Percentiles rank a stretch among this genome's conserved stretches.
Evolutionary conservation across 83 land plant species (phyloP).

Genomic region (Thuja plicata): DNA sequence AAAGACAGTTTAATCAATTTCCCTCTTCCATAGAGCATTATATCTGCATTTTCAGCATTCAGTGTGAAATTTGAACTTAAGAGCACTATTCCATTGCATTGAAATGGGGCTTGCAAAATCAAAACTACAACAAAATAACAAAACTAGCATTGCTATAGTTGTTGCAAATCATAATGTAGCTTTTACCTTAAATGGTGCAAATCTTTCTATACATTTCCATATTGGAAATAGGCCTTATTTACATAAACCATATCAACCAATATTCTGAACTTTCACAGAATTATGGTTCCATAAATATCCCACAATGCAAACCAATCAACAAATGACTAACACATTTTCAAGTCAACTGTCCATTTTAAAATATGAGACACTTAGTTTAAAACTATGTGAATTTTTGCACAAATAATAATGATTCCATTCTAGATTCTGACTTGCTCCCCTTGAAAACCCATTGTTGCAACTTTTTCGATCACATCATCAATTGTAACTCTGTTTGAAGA

Average conservation of each 20-base stretch:
- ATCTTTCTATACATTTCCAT: background rate
- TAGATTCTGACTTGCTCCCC: slow-evolving; percentile 63
- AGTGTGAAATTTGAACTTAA: background rate
- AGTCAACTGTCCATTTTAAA: background rate
- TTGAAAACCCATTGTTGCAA: slow-evolving; percentile 86
- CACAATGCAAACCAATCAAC: slow-evolving; percentile 5
- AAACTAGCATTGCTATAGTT: background rate
- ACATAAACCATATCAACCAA: background rate
- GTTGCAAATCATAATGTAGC: background rate
- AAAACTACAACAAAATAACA: background rate
- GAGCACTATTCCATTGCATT: background rate
- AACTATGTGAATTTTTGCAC: background rate
- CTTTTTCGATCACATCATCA: slow-evolving; percentile 91
- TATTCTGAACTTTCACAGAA: background rate
- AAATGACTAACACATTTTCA: slow-evolving; percentile 1
- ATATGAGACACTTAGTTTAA: background rate
- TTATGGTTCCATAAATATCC: background rate
- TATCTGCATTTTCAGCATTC: background rate
- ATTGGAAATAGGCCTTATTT: slow-evolving; percentile 1
- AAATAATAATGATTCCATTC: background rate
- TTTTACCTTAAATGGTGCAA: background rate
- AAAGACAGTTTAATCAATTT: background rate
- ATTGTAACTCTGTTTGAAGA: slow-evolving; percentile 69
- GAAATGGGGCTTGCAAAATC: background rate
- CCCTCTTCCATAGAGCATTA: background rate